Conservation (phyloP, 345 rosid species). For the Toxicodendron radicans region DNA sequence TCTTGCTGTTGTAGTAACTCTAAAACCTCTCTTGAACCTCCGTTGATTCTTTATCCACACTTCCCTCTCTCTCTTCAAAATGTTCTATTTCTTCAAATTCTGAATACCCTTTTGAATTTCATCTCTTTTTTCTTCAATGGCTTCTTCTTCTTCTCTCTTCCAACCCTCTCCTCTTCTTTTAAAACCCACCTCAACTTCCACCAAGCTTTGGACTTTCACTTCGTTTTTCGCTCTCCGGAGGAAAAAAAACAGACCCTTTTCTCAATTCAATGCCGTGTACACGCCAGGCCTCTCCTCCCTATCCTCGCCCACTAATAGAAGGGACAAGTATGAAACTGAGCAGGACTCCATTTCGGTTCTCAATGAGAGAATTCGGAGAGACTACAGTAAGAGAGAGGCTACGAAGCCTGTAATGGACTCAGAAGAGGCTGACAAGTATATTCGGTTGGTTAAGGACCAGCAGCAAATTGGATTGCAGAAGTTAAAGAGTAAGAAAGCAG, state of each 20-base stretch:
- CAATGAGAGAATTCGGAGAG: slow-evolving; percentile 77
- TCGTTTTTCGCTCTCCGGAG: not conserved
- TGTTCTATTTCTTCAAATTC: slow-evolving; percentile 19
- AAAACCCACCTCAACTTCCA: slow-evolving; percentile 5
- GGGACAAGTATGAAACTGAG: slow-evolving; percentile 44
- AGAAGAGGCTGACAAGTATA: slow-evolving; percentile 83
- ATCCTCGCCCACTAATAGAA: slow-evolving; percentile 26
- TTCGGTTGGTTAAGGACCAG: slow-evolving; percentile 75
- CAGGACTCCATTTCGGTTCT: slow-evolving; percentile 66
- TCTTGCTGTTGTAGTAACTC: not conserved
- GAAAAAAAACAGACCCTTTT: slow-evolving; percentile 11
- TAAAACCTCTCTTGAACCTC: slow-evolving; percentile 34
- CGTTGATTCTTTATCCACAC: slow-evolving; percentile 20
- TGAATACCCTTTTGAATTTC: slow-evolving; percentile 16
- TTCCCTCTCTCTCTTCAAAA: not conserved
- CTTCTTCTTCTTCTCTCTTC: slow-evolving; percentile 23
- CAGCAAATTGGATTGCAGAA: slow-evolving; percentile 89
- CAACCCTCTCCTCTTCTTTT: not conserved
- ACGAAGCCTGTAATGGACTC: slow-evolving; percentile 62
- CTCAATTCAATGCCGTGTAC: slow-evolving; percentile 41
- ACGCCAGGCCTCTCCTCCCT: slow-evolving; percentile 46
- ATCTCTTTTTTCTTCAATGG: slow-evolving; percentile 34
- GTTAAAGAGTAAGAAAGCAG: slow-evolving; percentile 60
- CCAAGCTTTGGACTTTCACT: not conserved
- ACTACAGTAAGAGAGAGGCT: slow-evolving; percentile 56